Conservation (phyloP, 805 yeast genomes). For the Candida chilensis region DNA sequence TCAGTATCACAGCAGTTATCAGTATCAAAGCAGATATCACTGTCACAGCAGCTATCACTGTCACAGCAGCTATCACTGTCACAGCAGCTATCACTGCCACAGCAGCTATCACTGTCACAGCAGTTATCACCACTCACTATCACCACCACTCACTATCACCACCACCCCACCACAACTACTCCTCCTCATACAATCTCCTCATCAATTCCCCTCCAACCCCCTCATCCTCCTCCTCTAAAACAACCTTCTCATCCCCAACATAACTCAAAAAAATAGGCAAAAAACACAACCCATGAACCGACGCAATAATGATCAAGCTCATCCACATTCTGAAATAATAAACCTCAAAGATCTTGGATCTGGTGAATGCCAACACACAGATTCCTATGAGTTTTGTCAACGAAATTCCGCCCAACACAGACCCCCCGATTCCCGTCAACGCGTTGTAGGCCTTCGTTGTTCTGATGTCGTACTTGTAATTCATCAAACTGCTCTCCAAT, state of each 20-base stretch:
- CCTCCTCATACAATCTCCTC: too few species aligned
- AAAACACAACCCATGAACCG: conserved; percentile 69
- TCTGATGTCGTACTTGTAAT: conserved; percentile 4
- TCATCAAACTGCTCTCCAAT: conserved; percentile 2
- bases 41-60: too few species aligned
- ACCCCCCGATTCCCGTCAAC: conserved; percentile 73
- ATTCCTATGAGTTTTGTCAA: conserved; percentile 87
- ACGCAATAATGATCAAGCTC: conserved; percentile 65
- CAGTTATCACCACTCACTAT: too few species aligned
- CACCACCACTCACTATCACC: too few species aligned
- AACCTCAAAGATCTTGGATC: conserved; percentile 80
- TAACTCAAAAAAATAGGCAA: conserved; percentile 66
- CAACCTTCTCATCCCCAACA: conserved; percentile 32
- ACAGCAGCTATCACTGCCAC: too few species aligned
- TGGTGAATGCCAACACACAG: conserved; percentile 75
- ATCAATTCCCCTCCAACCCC: too few species aligned
- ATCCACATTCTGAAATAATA: conserved; percentile 96
- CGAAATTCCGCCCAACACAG: conserved; percentile 87
- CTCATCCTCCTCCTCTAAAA: not conserved
- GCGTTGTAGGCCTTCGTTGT: conserved; percentile 42
- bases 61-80: too few species aligned
- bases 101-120: too few species aligned
- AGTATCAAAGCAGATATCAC: too few species aligned
- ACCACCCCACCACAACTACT: too few species aligned
- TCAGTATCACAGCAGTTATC: too few species aligned